phyloP scores from a whole-genome alignment of 2,329 filamentous ascomycete genomes.

The Dactylellina parvicollis region DNA sequence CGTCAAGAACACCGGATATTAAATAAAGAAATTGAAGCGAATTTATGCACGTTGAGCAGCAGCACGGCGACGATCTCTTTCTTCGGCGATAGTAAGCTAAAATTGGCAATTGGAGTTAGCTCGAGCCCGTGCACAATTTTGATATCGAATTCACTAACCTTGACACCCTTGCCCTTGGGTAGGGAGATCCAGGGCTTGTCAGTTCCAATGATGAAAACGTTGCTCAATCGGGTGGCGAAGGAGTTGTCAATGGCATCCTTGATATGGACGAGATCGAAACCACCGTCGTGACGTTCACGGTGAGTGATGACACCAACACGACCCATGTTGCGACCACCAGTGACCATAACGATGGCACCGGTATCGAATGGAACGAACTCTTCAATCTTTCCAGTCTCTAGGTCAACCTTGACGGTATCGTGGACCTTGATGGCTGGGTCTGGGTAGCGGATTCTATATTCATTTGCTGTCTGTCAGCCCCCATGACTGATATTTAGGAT shows the following conservation, averaged over 20 bases:
- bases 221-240: slow-evolving; percentile 98
- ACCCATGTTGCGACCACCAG: slow-evolving; percentile 99
- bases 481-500: not conserved
- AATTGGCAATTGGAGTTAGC: slow-evolving; percentile 56
- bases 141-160: slow-evolving; percentile 64
- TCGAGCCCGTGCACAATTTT: not conserved
- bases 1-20: slow-evolving; percentile 51
- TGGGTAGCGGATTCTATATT: slow-evolving; percentile 93
- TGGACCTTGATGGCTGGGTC: slow-evolving; percentile 99
- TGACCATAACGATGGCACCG: slow-evolving; percentile 97
- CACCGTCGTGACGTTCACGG: slow-evolving; percentile 99
- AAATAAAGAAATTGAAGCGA: slow-evolving; percentile 47
- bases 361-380: slow-evolving; percentile 99
- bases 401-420: slow-evolving; percentile 99
- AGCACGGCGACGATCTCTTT: slow-evolving; percentile 96
- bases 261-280: slow-evolving; percentile 99
- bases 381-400: slow-evolving; percentile 94
- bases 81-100: slow-evolving; percentile 93
- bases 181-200: slow-evolving; percentile 99
- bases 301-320: slow-evolving; percentile 99
- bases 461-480: slow-evolving; percentile 7
- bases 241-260: slow-evolving; percentile 99
- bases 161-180: slow-evolving; percentile 99
- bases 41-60: slow-evolving; percentile 57
- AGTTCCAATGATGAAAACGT: slow-evolving; percentile 98